Percentiles rank a stretch among this genome's conserved stretches.
phyloP scores from a whole-genome alignment of 164 flowering plant genomes.

The Nymphaea colorata region DNA sequence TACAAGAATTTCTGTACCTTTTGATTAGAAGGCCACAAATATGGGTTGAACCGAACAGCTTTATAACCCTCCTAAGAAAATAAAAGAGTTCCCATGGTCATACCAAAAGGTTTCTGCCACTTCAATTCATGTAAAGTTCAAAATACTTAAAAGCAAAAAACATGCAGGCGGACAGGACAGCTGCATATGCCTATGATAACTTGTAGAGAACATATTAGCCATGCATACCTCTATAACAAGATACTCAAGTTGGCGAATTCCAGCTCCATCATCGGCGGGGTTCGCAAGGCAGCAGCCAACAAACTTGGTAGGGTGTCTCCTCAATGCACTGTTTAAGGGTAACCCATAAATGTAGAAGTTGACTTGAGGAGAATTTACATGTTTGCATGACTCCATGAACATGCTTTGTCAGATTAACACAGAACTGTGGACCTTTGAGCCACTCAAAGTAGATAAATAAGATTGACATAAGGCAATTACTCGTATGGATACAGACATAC shows the following conservation, averaged over 20 bases:
- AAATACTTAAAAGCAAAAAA: background rate
- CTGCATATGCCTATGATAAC: background rate
- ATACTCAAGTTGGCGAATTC: conserved; percentile 58
- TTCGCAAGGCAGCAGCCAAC: conserved; percentile 94
- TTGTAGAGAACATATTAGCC: background rate
- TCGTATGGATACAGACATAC: too few relatives aligned
- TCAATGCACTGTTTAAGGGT: conserved; percentile 44
- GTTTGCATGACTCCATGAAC: background rate
- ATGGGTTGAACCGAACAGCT: conserved; percentile 92
- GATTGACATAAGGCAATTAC: too few relatives aligned
- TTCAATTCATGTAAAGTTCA: background rate
- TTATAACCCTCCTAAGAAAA: conserved; percentile 68
- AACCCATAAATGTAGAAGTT: background rate
- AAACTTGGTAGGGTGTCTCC: conserved; percentile 71
- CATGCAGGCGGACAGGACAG: background rate
- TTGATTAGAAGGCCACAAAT: conserved; percentile 80
- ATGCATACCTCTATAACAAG: conserved; percentile 51
- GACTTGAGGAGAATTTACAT: background rate
- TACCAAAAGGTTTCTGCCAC: background rate
- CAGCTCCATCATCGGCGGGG: conserved; percentile 89
- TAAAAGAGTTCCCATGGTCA: conserved; percentile 1
- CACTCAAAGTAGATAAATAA: too few relatives aligned
- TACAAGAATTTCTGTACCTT: conserved; percentile 25
- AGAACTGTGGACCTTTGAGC: too few relatives aligned
- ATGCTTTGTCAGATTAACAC: too few relatives aligned